Evolutionary conservation across 1,284 basidiomycete genomes (phyloP).

Genomic region (Bjerkandera adusta): DNA sequence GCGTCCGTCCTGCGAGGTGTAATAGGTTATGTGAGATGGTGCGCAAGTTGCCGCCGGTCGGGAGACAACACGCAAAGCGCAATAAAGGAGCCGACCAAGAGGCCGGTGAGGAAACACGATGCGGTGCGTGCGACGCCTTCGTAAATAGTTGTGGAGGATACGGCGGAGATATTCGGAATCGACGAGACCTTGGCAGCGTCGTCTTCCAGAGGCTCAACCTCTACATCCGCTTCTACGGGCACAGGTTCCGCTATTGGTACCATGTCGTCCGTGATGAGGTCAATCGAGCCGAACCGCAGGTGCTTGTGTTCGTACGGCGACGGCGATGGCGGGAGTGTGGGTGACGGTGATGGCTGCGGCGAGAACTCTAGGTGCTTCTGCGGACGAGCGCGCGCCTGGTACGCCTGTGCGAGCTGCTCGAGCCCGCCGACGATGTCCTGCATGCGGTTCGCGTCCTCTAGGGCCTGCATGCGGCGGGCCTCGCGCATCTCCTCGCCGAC

Average conservation of each 20-base stretch:
- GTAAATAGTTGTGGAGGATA: conserved; percentile 13
- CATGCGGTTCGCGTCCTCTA: conserved; percentile 42
- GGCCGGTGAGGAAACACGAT: conserved; percentile 35
- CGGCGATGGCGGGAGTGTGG: conserved; percentile 14
- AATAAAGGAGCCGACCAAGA: conserved; percentile 36
- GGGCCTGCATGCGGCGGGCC: conserved; percentile 39
- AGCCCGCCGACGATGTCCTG: conserved; percentile 49
- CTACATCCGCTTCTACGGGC: not conserved
- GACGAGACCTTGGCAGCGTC: not conserved
- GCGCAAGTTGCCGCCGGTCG: conserved; percentile 32
- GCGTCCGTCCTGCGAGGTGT: too few species aligned
- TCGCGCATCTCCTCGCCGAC: conserved; percentile 63
- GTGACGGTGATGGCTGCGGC: conserved; percentile 14
- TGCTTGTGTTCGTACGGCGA: conserved; percentile 9
- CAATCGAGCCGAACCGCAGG: conserved; percentile 10
- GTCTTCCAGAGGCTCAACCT: not conserved
- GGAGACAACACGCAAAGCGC: conserved; percentile 34
- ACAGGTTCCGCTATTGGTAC: not conserved
- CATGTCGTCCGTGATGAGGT: conserved; percentile 14
- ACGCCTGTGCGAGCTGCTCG: conserved; percentile 39
- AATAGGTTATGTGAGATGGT: conserved; percentile 31
- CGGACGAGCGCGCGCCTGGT: conserved; percentile 24
- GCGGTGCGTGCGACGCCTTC: conserved; percentile 30
- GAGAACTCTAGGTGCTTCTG: conserved; percentile 12
- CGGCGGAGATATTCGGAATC: conserved; percentile 6